Conservation (phyloP, 139 green algal genomes). For the Astrephomene gubernaculifera region DNA sequence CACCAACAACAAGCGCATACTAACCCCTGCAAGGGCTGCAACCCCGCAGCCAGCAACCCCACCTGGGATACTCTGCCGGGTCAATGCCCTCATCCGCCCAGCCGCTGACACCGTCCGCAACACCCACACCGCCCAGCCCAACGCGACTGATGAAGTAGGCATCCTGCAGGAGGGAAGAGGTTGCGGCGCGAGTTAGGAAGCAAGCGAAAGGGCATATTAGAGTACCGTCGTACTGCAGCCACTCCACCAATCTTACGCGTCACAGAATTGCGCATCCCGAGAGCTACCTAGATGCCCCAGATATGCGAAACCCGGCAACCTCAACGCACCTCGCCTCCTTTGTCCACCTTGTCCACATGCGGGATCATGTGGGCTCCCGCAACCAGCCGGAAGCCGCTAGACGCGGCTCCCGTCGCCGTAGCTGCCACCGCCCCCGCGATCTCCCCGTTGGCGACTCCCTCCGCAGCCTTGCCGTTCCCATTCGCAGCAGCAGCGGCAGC, state of each 20-base stretch:
- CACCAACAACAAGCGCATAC: no score
- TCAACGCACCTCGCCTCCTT: constrained; percentile 81
- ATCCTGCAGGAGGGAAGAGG: constrained; percentile 70
- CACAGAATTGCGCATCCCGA: no score
- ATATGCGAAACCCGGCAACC: no score
- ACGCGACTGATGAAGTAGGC: constrained; percentile 82
- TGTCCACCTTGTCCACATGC: constrained; percentile 83
- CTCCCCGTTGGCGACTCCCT: background rate
- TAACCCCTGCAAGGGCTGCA: no score
- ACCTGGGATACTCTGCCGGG: constrained; percentile 80
- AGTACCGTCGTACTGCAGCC: no score
- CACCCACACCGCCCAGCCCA: constrained; percentile 74
- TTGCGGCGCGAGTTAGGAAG: no score
- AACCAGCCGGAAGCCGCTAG: constrained; percentile 46
- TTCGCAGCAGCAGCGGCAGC: no score
- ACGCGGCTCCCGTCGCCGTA: background rate
- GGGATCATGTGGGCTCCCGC: constrained; percentile 71
- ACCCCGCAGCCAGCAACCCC: no score
- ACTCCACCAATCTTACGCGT: no score
- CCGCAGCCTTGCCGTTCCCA: background rate
- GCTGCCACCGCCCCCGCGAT: background rate
- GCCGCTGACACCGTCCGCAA: constrained; percentile 92
- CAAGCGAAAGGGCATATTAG: no score
- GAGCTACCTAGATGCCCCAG: no score
- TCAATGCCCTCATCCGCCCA: constrained; percentile 92